A percentile compares a stretch with the other conserved stretches of the same genome.
Evolutionary conservation across 1,284 basidiomycete genomes (phyloP).

Genomic region (Golubevia sp.): DNA sequence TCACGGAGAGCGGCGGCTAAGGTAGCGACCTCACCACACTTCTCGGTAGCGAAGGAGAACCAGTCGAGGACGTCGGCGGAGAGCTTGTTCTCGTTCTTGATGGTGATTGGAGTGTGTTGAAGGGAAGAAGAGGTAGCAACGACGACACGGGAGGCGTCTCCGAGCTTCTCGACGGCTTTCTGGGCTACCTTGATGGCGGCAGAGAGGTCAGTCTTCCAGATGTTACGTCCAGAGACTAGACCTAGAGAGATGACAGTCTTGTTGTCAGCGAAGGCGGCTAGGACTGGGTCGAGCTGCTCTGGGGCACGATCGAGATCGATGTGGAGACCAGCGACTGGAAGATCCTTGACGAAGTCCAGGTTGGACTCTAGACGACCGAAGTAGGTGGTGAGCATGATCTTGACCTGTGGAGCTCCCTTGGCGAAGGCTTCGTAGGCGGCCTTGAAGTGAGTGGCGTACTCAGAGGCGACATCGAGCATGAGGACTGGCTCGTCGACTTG

Average conservation of each 20-base stretch:
- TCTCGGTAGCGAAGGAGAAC: slow-evolving; percentile 99
- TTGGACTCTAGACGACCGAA: slow-evolving; percentile 96
- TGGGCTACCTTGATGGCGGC: slow-evolving; percentile 81
- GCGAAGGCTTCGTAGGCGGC: slow-evolving; percentile 81
- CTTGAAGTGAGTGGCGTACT: slow-evolving; percentile 80
- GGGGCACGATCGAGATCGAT: slow-evolving; percentile 91
- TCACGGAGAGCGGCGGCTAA: slow-evolving; percentile 68
- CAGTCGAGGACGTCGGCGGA: slow-evolving; percentile 90
- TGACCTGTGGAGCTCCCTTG: slow-evolving; percentile 74
- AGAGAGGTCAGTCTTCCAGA: slow-evolving; percentile 97
- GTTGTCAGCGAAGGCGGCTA: slow-evolving; percentile 70
- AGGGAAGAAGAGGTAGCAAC: slow-evolving; percentile 96
- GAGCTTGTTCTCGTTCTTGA: slow-evolving; percentile 90
- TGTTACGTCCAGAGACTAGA: slow-evolving; percentile 96
- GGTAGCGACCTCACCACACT: slow-evolving; percentile 86
- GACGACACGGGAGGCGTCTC: slow-evolving; percentile 72
- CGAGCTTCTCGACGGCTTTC: slow-evolving; percentile 68
- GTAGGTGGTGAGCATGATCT: slow-evolving; percentile 89
- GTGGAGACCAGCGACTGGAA: slow-evolving; percentile 92
- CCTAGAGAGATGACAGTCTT: slow-evolving; percentile 87
- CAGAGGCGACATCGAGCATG: slow-evolving; percentile 83
- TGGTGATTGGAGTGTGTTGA: slow-evolving; percentile 95
- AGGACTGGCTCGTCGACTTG: slow-evolving; percentile 98
- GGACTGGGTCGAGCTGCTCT: slow-evolving; percentile 80
- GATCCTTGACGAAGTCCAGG: slow-evolving; percentile 84